Conservation (phyloP, 768 basidiomycete genomes). For the Pleurotus giganteus region DNA sequence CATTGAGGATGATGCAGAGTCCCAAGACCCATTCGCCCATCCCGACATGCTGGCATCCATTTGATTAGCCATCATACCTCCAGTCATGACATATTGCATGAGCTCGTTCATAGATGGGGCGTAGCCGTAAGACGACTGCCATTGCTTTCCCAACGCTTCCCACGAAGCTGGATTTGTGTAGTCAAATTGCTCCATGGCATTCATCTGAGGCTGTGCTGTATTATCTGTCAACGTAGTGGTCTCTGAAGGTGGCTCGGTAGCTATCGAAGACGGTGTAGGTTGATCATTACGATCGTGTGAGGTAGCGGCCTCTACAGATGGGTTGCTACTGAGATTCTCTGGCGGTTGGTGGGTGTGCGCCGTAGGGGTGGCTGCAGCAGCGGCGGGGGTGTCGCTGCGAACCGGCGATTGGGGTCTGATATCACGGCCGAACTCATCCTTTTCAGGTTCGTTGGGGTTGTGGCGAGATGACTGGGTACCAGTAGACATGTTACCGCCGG, state of each 20-base stretch:
- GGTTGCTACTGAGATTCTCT: conserved; percentile 25
- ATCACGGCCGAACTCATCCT: conserved; percentile 88
- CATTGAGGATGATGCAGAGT: conserved; percentile 8
- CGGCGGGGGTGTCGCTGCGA: conserved; percentile 25
- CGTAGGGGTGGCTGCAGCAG: conserved; percentile 14
- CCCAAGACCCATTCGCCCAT: conserved; percentile 12
- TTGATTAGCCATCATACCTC: conserved; percentile 18
- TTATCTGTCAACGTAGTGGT: conserved; percentile 31
- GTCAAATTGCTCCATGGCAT: conserved; percentile 61
- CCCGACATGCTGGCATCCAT: conserved; percentile 19
- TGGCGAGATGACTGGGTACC: conserved; percentile 18
- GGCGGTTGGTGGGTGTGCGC: conserved; percentile 19
- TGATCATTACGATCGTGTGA: conserved; percentile 44
- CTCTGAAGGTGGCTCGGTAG: conserved; percentile 6
- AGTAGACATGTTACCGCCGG: conserved; percentile 22
- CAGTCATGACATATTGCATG: conserved; percentile 66
- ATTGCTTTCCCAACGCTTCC: conserved; percentile 79
- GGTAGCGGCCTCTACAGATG: conserved; percentile 41
- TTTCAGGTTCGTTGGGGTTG: conserved; percentile 37
- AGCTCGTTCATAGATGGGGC: conserved; percentile 72
- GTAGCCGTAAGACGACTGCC: conserved; percentile 66
- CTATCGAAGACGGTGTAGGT: conserved; percentile 45
- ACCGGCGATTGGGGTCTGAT: conserved; percentile 56
- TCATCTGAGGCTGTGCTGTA: conserved; percentile 14
- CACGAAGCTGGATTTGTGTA: conserved; percentile 71